These are phyloP conservation scores for Ottelia alismoides DNA, from an alignment of 106 monocot species.

Conservation along the genomic window DNA sequence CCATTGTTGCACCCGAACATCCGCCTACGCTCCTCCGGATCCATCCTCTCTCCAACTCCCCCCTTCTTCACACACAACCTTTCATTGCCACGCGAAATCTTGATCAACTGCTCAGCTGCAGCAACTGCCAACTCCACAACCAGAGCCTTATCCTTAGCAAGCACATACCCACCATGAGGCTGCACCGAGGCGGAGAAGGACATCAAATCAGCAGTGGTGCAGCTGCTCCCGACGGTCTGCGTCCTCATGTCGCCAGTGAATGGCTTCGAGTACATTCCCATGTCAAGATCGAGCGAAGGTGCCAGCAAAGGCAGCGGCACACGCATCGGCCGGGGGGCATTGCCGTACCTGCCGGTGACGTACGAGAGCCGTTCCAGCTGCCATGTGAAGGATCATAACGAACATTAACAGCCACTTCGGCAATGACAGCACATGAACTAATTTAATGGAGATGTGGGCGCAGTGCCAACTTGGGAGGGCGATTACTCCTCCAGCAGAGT, in stretches of 20 bases:
- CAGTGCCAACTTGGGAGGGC: no score
- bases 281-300: conserved; percentile 84
- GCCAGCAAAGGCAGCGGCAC: conserved; percentile 29
- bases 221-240: not conserved
- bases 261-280: conserved; percentile 67
- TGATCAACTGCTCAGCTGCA: conserved; percentile 42
- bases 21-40: conserved; percentile 44
- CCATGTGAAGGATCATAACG: no score
- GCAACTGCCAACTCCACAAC: conserved; percentile 68
- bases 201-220: not conserved
- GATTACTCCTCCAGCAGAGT: no score
- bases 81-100: conserved; percentile 39
- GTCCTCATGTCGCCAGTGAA: conserved; percentile 17
- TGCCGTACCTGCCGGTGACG: conserved; percentile 42
- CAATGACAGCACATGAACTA: no score
- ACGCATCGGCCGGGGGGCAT: conserved; percentile 11
- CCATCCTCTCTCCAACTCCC: conserved; percentile 25
- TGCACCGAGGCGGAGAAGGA: no score
- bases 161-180: conserved; percentile 19
- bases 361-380: conserved; percentile 83
- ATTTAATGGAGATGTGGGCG: no score
- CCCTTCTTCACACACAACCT: conserved; percentile 44
- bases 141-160: conserved; percentile 50
- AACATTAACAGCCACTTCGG: no score
- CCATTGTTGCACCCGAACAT: no score